Percentiles rank a stretch among this genome's conserved stretches.
phyloP scores from a whole-genome alignment of 331 rosid species.

The Dryas integrifolia region DNA sequence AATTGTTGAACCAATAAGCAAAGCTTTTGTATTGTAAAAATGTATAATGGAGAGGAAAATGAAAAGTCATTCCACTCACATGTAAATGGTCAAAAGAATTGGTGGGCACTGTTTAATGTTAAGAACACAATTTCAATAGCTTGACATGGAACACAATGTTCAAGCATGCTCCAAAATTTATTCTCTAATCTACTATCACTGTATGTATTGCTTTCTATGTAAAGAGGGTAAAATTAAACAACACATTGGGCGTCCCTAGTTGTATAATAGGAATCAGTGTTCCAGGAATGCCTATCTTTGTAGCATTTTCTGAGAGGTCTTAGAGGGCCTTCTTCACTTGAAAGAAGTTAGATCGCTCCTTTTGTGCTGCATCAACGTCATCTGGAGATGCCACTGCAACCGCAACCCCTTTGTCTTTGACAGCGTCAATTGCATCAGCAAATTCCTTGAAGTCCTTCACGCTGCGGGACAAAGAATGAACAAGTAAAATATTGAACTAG shows the following conservation, averaged over 20 bases:
- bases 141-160: background rate
- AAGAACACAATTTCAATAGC: slow-evolving; percentile 1
- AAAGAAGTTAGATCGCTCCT: slow-evolving; percentile 60
- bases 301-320: slow-evolving; percentile 5
- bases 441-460: slow-evolving; percentile 84
- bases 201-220: slow-evolving; percentile 4
- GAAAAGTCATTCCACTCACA: background rate
- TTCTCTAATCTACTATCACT: background rate
- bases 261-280: background rate
- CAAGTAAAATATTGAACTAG: background rate
- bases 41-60: background rate
- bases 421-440: slow-evolving; percentile 62
- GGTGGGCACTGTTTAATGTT: background rate
- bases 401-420: slow-evolving; percentile 74
- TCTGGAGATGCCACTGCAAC: slow-evolving; percentile 92
- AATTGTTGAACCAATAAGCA: too few relatives aligned
- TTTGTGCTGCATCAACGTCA: slow-evolving; percentile 71
- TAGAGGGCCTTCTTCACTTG: slow-evolving; percentile 78
- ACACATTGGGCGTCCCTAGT: background rate
- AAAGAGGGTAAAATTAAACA: background rate
- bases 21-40: too few relatives aligned
- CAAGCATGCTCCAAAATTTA: background rate
- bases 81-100: slow-evolving; percentile 9
- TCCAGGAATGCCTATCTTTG: background rate
- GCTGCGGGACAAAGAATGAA: slow-evolving; percentile 38